A percentile compares a stretch with the other conserved stretches of the same genome.
phyloP scores from a whole-genome alignment of 208 protist genomes.

The Trichomonas gallinae region DNA sequence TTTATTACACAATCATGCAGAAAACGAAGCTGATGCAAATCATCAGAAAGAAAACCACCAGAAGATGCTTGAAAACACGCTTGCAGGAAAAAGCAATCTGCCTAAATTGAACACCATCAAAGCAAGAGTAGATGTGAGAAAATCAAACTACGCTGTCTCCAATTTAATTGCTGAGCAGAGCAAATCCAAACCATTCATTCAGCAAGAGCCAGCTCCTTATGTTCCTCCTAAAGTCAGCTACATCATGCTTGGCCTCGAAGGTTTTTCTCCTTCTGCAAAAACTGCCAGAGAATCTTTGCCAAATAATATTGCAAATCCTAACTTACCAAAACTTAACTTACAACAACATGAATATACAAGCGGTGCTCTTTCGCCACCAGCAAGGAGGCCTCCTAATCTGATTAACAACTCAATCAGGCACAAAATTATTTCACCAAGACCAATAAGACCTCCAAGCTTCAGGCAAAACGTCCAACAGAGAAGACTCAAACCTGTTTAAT shows the following conservation, averaged over 20 bases:
- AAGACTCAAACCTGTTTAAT: no score
- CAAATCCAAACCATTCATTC: not conserved
- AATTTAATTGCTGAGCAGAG: not conserved
- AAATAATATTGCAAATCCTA: not conserved
- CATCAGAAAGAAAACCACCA: no score
- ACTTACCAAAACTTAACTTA: not conserved
- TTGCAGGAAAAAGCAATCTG: no score
- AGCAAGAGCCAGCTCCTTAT: not conserved
- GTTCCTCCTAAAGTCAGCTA: not conserved
- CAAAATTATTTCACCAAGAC: not conserved
- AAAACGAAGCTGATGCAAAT: no score
- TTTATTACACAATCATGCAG: no score
- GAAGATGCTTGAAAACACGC: no score
- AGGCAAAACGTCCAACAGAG: no score
- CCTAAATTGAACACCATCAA: no score
- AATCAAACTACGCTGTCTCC: no score
- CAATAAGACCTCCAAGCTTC: not conserved
- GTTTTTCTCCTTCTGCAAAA: not conserved
- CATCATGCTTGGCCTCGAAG: not conserved
- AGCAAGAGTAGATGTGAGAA: no score
- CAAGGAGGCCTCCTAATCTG: not conserved
- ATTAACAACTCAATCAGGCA: not conserved
- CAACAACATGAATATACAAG: not conserved
- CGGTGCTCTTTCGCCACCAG: not conserved
- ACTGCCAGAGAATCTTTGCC: not conserved